Base-by-base conservation (phyloP, 805 yeast species). In the Myxozyma geophila region DNA sequence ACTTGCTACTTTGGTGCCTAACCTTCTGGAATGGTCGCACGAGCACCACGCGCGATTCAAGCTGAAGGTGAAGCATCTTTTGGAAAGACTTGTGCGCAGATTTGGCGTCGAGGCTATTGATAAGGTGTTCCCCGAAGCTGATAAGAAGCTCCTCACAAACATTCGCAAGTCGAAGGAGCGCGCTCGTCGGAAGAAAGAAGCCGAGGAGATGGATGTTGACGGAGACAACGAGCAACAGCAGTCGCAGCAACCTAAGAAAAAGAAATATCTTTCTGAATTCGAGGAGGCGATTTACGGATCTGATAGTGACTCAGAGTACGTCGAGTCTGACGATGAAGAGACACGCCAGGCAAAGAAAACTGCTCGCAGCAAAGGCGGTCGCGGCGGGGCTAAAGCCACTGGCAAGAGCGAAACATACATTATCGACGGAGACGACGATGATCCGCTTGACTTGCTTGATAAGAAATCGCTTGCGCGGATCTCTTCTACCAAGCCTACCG, bases 11-110 rank as follows among this genome's bases (percentile, higher is more conserved):
- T 77, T 95, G 57, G 79, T 95, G 59, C 80, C 83, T 33, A 88
- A 89, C 71, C 82, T 95, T 72, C 81, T 95, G 83, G 85, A 86
- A 66, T 92, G 98, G 95, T 90, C 97, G 48, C 95, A 91, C 75
- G 98, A 92, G 74, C 98, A 93, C 77, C 90, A 91, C 73, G 96
- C 96, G 54, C 97, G 92, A 74, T 95, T 95, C 82, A 92, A 90
- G 75, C 84, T 92, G 13, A 93, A 90, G 76, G 93, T 95, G 43
- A 90, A 91, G 79, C 98, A 95, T 73, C 88, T 95, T 59, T 80
- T 95, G 67, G 99, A 95, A 81, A 85, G 98, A 71, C 80, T 95
- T 72, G 84, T 93, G 59, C 85, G 99, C 74, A 87, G 92, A 74
- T 91, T 90, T 74, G 97, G 98, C n/a, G 82, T 85, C 66, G 98